A percentile compares a stretch with the other conserved stretches of the same genome.
These are phyloP conservation scores for Aspergillus alliaceus DNA, from an alignment of 2,329 filamentous ascomycete genomes.

Conservation along the genomic window DNA sequence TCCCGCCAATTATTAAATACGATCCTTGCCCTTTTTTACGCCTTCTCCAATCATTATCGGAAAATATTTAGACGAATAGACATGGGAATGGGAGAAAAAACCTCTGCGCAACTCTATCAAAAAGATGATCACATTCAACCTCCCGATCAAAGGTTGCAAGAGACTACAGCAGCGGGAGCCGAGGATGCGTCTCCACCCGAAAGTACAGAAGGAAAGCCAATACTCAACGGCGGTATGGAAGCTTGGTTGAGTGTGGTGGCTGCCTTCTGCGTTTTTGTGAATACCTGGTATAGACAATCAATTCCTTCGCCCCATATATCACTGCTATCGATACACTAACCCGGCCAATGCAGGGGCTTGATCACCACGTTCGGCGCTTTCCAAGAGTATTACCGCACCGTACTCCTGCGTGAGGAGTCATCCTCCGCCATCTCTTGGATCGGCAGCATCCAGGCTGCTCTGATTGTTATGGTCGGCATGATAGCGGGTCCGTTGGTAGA, in stretches of 20 bases:
- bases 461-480: slow-evolving; percentile 50
- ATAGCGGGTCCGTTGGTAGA: slow-evolving; percentile 53
- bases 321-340: not conserved
- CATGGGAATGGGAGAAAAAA: not conserved
- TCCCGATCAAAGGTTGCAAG: not conserved
- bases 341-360: slow-evolving; percentile 32
- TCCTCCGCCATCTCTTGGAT: slow-evolving; percentile 52
- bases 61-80: not conserved
- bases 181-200: not conserved
- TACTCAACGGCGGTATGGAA: slow-evolving; percentile 26
- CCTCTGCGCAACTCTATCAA: not conserved
- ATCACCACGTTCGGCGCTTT: slow-evolving; percentile 51
- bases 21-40: not conserved
- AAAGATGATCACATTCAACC: not conserved
- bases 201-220: slow-evolving; percentile 8
- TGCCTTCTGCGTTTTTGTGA: slow-evolving; percentile 34
- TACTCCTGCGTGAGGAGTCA: slow-evolving; percentile 32
- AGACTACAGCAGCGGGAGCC: not conserved
- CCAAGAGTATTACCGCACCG: slow-evolving; percentile 49
- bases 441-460: slow-evolving; percentile 48
- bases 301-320: too few relatives aligned
- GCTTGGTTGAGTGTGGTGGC: slow-evolving; percentile 32
- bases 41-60: too few relatives aligned
- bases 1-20: not conserved
- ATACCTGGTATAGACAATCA: slow-evolving; percentile 37